Conservation (phyloP, 2,329 filamentous ascomycete genomes). For the Waltergamsia citrina region DNA sequence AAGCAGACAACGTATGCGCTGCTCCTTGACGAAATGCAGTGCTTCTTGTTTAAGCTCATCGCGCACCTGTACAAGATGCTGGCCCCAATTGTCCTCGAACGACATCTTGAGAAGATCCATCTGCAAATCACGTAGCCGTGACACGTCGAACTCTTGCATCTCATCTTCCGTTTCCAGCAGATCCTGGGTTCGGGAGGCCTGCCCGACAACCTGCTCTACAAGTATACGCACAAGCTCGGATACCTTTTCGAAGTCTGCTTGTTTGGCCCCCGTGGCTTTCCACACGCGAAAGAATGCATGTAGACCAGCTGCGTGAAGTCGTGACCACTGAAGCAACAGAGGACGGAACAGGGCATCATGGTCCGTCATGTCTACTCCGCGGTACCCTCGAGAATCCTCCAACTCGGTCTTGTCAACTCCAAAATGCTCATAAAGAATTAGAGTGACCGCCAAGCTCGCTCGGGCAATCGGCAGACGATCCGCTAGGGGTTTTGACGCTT, state of each 20-base stretch:
- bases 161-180: conserved; percentile 85
- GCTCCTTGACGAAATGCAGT: conserved; percentile 93
- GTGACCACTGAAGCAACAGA: conserved; percentile 84
- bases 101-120: conserved; percentile 88
- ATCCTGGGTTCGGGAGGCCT: conserved; percentile 72
- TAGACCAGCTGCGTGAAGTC: conserved; percentile 75
- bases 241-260: conserved; percentile 89
- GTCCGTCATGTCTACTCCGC: conserved; percentile 64
- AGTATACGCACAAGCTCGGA: conserved; percentile 85
- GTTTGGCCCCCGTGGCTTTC: conserved; percentile 78
- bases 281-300: conserved; percentile 86
- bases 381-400: conserved; percentile 68
- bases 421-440: conserved; percentile 90
- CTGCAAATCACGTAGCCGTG: conserved; percentile 71
- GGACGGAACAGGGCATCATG: conserved; percentile 84
- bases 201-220: conserved; percentile 80
- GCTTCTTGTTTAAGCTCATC: conserved; percentile 88
- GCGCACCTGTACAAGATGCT: conserved; percentile 80
- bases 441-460: conserved; percentile 77
- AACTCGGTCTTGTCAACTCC: conserved; percentile 79
- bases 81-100: conserved; percentile 91
- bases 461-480: conserved; percentile 81
- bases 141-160: conserved; percentile 72
- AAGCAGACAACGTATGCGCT: conserved; percentile 81
- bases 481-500: conserved; percentile 60